A percentile compares a stretch with the other conserved stretches of the same genome.
Evolutionary conservation across 306 rosid genomes (phyloP).

Genomic region (Cucurbita pepo): DNA sequence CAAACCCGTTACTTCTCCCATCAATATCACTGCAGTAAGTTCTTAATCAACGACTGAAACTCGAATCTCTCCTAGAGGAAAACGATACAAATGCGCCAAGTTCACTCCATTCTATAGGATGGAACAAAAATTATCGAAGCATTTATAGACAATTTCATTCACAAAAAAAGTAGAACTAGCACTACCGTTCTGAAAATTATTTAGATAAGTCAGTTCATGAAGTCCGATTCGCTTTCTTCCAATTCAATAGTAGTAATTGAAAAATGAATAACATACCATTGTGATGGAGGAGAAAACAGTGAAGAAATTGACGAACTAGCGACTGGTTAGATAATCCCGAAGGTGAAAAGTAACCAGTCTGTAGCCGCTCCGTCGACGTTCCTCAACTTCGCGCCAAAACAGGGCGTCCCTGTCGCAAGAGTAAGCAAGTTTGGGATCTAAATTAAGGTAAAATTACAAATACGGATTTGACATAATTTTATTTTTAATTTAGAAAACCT

Average conservation of each 20-base stretch:
- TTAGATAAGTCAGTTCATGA: neutral
- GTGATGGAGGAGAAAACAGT: neutral
- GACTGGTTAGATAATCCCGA: neutral
- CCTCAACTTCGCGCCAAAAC: constrained; percentile 3
- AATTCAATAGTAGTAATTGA: neutral
- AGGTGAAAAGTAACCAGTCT: neutral
- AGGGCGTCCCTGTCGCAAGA: neutral
- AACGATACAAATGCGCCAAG: constrained; percentile 16
- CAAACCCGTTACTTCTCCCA: no score
- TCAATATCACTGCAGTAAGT: neutral
- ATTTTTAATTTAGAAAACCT: no score
- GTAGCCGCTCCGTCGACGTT: neutral
- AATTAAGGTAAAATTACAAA: no score
- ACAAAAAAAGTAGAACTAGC: neutral
- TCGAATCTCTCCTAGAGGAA: constrained; percentile 12
- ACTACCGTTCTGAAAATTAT: neutral
- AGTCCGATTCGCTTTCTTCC: neutral
- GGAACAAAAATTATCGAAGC: constrained; percentile 6
- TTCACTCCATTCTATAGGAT: constrained; percentile 8
- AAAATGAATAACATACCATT: constrained; percentile 2
- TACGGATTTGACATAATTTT: no score
- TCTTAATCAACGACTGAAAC: constrained; percentile 10
- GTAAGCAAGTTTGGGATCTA: neutral
- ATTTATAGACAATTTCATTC: neutral
- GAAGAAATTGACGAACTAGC: neutral